These are phyloP conservation scores for Oryza punctata DNA, from an alignment of 176 grass and related monocot species.

Conservation along the genomic window DNA sequence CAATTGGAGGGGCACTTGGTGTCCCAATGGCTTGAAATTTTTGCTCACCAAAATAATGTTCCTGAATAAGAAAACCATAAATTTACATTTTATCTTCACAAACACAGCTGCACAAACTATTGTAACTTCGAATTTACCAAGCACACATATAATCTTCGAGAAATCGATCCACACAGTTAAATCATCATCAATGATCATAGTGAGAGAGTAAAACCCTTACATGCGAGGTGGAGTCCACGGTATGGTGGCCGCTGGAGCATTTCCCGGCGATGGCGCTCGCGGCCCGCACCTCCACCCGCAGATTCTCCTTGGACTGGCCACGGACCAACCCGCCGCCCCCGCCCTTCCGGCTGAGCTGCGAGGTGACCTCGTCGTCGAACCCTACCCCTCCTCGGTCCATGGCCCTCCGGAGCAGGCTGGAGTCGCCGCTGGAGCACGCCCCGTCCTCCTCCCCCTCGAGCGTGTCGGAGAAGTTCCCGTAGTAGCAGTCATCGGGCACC, in stretches of 20 bases:
- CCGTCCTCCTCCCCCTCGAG: conserved; percentile 70
- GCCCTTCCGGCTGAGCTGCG: conserved; percentile 47
- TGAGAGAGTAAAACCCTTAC: conserved; percentile 32
- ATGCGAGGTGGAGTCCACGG: conserved; percentile 29
- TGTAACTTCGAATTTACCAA: conserved; percentile 18
- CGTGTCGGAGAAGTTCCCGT: conserved; percentile 61
- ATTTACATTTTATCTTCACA: neutral
- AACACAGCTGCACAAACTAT: neutral
- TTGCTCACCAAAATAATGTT: conserved; percentile 35
- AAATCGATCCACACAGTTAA: neutral
- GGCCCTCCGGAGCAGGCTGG: conserved; percentile 53
- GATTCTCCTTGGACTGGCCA: conserved; percentile 80
- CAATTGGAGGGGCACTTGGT: conserved; percentile 89
- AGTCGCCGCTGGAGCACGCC: conserved; percentile 70
- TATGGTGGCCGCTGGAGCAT: conserved; percentile 13
- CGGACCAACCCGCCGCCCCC: conserved; percentile 46
- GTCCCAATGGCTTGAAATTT: conserved; percentile 48
- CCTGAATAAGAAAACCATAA: conserved; percentile 41
- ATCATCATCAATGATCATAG: neutral
- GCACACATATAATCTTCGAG: neutral
- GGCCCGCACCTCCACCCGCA: conserved; percentile 56
- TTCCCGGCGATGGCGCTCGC: conserved; percentile 20
- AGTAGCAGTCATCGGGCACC: conserved; percentile 47
- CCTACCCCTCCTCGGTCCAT: conserved; percentile 21
- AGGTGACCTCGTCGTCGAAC: conserved; percentile 59